phyloP scores from a whole-genome alignment of 2,329 filamentous ascomycete genomes.

The Claviceps citrina region DNA sequence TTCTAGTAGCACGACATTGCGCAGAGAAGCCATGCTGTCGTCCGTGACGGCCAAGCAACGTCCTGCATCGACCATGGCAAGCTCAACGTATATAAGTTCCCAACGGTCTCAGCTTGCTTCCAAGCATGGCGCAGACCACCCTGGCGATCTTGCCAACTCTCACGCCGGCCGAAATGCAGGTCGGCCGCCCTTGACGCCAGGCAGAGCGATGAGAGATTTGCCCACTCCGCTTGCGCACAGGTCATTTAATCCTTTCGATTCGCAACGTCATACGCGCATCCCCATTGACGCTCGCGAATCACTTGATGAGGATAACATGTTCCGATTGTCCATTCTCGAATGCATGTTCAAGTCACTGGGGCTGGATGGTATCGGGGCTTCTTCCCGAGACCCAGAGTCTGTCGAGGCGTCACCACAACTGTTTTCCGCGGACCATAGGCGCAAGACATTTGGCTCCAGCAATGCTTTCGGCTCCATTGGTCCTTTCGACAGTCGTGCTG shows the following conservation, averaged over 20 bases:
- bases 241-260: conserved; percentile 41
- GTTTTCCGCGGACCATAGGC: conserved; percentile 66
- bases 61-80: conserved; percentile 27
- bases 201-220: conserved; percentile 16
- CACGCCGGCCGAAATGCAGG: conserved; percentile 50
- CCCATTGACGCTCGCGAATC: conserved; percentile 60
- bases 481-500: conserved; percentile 55
- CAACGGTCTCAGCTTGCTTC: conserved; percentile 26
- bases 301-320: conserved; percentile 74
- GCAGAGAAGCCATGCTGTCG: conserved; percentile 66
- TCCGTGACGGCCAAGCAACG: conserved; percentile 37
- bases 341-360: conserved; percentile 94
- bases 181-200: conserved; percentile 18
- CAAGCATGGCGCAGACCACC: conserved; percentile 38
- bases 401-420: conserved; percentile 74
- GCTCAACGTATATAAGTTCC: conserved; percentile 18
- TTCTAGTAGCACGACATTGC: conserved; percentile 57
- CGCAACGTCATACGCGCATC: conserved; percentile 32
- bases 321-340: conserved; percentile 78
- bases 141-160: conserved; percentile 68
- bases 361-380: conserved; percentile 51
- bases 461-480: conserved; percentile 88
- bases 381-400: conserved; percentile 53
- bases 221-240: conserved; percentile 33
- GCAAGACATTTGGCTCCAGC: conserved; percentile 48